These are phyloP conservation scores for Hirsutella minnesotensis DNA, from an alignment of 2,329 filamentous ascomycete species.

Conservation along the genomic window DNA sequence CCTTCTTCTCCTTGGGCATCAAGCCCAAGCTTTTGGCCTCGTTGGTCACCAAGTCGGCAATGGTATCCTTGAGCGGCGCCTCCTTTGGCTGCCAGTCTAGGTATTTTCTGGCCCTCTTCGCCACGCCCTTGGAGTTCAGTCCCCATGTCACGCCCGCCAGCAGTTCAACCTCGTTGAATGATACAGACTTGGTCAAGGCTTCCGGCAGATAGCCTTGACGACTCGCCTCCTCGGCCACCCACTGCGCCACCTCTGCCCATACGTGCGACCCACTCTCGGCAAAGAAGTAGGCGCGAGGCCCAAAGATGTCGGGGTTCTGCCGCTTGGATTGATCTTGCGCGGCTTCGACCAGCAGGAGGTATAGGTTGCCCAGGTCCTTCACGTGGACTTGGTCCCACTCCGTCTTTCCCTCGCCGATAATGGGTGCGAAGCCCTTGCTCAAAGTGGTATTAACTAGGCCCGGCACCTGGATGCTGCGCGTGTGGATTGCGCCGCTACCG, in stretches of 20 bases:
- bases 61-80: constrained; percentile 22
- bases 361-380: constrained; percentile 31
- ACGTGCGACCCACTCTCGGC: constrained; percentile 47
- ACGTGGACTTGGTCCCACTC: constrained; percentile 43
- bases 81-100: constrained; percentile 32
- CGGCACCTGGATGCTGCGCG: constrained; percentile 37
- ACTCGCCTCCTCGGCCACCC: constrained; percentile 40
- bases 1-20: constrained; percentile 14
- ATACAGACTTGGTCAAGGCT: constrained; percentile 13
- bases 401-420: constrained; percentile 29
- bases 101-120: constrained; percentile 30
- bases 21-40: constrained; percentile 28
- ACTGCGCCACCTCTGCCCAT: constrained; percentile 48
- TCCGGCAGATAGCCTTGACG: constrained; percentile 20
- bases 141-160: constrained; percentile 19
- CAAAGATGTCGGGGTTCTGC: constrained; percentile 50
- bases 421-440: constrained; percentile 28
- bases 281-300: constrained; percentile 53
- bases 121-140: constrained; percentile 30
- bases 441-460: constrained; percentile 28
- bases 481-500: constrained; percentile 36
- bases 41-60: constrained; percentile 21
- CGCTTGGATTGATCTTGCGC: constrained; percentile 43
- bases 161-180: constrained; percentile 16
- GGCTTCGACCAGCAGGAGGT: constrained; percentile 32